Conservation (phyloP, 305 asterid species). For the Fraxinus dipetala region DNA sequence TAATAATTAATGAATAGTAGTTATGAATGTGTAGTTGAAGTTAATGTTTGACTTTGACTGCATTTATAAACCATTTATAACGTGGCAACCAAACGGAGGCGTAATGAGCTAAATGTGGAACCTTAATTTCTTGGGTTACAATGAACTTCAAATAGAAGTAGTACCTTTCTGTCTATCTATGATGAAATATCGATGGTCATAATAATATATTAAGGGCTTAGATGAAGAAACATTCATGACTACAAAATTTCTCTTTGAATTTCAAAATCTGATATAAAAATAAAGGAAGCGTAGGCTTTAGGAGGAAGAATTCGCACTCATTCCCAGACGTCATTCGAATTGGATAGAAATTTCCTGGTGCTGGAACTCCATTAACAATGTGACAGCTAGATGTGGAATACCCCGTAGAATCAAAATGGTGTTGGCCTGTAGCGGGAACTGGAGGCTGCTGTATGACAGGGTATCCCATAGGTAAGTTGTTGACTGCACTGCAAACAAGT, state of each 20-base stretch:
- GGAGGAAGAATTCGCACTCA: conserved; percentile 29
- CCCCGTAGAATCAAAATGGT: conserved; percentile 40
- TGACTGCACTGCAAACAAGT: conserved; percentile 41
- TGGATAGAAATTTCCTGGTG: conserved; percentile 41
- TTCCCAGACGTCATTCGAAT: conserved; percentile 45
- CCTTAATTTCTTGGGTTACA: neutral
- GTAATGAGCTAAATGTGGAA: neutral
- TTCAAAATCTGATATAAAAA: neutral
- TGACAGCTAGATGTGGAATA: conserved; percentile 40
- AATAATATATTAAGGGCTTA: neutral
- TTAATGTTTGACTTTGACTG: neutral
- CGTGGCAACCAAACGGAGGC: neutral
- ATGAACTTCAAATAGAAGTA: neutral
- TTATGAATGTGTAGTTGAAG: neutral
- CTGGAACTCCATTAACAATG: conserved; percentile 48
- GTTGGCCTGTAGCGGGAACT: conserved; percentile 39
- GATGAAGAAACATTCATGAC: neutral
- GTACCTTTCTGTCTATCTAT: neutral
- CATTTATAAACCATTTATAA: neutral
- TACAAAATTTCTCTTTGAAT: neutral
- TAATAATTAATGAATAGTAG: neutral
- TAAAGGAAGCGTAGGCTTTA: neutral
- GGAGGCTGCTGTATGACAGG: conserved; percentile 44
- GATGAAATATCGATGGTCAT: neutral
- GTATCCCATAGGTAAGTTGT: conserved; percentile 50